Evolutionary conservation across 139 green algal genomes (phyloP), one percentile per base, ranked within the genome.

Genomic region (Astrephomene gubernaculifera): DNA sequence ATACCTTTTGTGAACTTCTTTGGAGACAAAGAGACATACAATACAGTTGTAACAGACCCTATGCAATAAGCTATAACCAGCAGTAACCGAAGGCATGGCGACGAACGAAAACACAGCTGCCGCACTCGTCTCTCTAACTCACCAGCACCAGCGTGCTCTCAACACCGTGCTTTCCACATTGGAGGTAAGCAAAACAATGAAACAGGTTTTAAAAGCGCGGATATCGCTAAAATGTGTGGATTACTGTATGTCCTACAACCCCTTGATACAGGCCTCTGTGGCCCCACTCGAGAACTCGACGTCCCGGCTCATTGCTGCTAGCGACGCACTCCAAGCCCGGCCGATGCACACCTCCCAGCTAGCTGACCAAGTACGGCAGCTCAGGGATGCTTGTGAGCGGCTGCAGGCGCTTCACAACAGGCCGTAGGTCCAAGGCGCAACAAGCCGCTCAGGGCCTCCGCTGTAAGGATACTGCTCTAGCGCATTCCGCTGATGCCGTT

Each of bases 401-500:
- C 71, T 80, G 25, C 5, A 24, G 7, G 33, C 39, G 38, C 38
- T 21, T 19, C 25, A 17, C 12, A 38, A 39, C 10, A 29, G 41
- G 25, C 8, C 3, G 43, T 29, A 35, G 44, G 35, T 0, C 10
- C 14, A 8, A 65, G 45, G n/a, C 12, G 9, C 19, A 38, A 71
- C 25, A 1, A 57, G 19, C 4, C 17, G 27, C 52, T 35, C 36
- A 31, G 2, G 4, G 33, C 43, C 29, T 5, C 44, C 14, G 10
- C 43, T 1, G 21, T 21, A 22, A 21, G 1, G 2, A 1, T 5
- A 6, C 9, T 75, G 7, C 63, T 84, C 41, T n/a, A 87, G 38
- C 78, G 65, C 87, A 91, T 93, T 36, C 87, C 87, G 22, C 17
- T 27, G 24, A 90, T 89, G 21, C 90, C 90, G 7, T 29, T 43